Percentiles rank a stretch among this genome's conserved stretches.
phyloP scores from a whole-genome alignment of 2,329 filamentous ascomycete genomes.

The Apiospora pterosperma region DNA sequence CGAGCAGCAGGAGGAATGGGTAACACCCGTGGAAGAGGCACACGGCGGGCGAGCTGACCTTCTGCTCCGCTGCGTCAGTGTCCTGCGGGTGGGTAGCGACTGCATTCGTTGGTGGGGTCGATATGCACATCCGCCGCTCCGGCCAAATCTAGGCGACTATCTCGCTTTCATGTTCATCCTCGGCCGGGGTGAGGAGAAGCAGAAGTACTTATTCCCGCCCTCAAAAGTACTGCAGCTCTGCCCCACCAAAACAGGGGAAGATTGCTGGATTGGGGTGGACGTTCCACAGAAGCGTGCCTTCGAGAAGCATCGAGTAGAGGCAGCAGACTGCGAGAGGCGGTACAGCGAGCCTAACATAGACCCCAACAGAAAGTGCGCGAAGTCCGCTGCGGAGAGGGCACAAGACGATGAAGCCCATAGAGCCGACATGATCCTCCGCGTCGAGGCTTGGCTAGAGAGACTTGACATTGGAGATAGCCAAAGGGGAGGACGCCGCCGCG shows the following conservation, averaged over 20 bases:
- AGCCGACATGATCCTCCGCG: background rate
- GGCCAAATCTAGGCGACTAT: background rate
- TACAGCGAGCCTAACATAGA: background rate
- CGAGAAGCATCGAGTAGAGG: background rate
- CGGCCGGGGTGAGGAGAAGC: background rate
- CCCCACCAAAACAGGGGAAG: background rate
- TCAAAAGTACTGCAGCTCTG: background rate
- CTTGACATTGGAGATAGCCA: background rate
- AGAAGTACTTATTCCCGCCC: background rate
- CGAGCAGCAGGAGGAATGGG: background rate
- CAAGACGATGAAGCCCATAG: background rate
- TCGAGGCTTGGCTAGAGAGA: background rate
- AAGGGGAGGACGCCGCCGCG: background rate
- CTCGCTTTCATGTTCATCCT: background rate
- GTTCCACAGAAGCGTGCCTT: background rate
- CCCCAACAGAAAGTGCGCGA: background rate
- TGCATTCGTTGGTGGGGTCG: background rate
- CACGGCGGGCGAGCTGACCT: background rate
- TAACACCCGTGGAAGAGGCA: background rate
- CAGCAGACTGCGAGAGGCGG: background rate
- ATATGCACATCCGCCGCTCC: background rate
- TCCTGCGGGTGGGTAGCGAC: background rate
- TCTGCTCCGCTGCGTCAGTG: background rate
- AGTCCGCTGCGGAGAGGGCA: background rate
- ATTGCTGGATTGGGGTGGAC: background rate